Evolutionary conservation across 176 grass and related monocot species (phyloP), one percentile per base, ranked within the genome.

Genomic region (Hordeum marinum): DNA sequence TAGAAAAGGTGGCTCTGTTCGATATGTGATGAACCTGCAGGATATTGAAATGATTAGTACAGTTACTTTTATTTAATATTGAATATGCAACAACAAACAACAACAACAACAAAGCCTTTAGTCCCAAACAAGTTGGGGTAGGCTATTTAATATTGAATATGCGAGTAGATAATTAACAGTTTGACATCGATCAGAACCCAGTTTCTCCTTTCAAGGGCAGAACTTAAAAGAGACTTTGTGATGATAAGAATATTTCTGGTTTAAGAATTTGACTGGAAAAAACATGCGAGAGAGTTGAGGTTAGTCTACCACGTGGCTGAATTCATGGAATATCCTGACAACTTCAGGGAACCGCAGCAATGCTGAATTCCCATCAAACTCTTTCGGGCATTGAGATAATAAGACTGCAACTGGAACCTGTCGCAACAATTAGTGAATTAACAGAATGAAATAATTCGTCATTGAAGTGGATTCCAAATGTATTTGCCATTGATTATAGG

Each of bases 291-390:
- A 79, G 84, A 57, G 75, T 61, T 83, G 84, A 82, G 45, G 68
- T 88, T 46, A 72, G 87, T 82, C 80, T 98, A 98, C 96, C 93
- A 95, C 91, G 84, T 98, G 96, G 40, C 87, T 94, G 71, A 98
- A 98, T 82, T 98, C 96, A 94, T 98, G 96, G 75, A 95, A 98
- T 76, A 98, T 84, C 81, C 81, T 90, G 62, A 98, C 93, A 89
- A 98, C 93, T 90, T 98, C 96, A 0, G 89, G 84, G 64, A 98
- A 98, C 62, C 91, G 86, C 29, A 98, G 69, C 68, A 98, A 70
- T 48, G 92, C 86, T 82, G 91, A 82, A 89, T 87, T 85, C 48
- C 84, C 93, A 87, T 92, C 89, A 82, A 90, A 82, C 77, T 94
- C 92, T 92, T 94, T 94, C 32, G 91, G 91, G 72, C 87, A 98